Evolutionary conservation across 2,329 filamentous ascomycete species (phyloP).

Genomic region (Rutstroemia sp.): DNA sequence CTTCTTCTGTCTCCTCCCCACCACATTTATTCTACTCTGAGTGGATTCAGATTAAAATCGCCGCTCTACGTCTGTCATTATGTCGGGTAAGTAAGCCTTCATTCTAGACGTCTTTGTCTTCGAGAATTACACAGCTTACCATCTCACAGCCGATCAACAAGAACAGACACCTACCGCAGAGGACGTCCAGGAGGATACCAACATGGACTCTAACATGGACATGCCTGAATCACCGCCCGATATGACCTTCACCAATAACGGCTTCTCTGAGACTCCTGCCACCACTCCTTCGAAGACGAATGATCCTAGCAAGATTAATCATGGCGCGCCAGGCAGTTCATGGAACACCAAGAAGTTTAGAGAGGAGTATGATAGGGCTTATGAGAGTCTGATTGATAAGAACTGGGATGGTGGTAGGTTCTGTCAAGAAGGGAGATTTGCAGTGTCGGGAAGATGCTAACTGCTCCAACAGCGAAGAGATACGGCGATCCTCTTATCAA

Average conservation of each 20-base stretch:
- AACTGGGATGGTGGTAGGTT: slow-evolving; percentile 41
- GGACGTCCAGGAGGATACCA: slow-evolving; percentile 1
- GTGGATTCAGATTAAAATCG: not conserved
- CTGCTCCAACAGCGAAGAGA: not conserved
- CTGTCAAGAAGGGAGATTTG: not conserved
- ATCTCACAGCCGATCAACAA: not conserved
- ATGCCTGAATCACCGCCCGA: slow-evolving; percentile 24
- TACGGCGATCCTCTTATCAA: slow-evolving; percentile 4
- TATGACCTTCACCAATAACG: not conserved
- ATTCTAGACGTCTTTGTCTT: not conserved
- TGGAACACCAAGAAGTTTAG: slow-evolving; percentile 50
- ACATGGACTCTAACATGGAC: slow-evolving; percentile 19
- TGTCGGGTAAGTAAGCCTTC: slow-evolving; percentile 6
- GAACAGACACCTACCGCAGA: not conserved
- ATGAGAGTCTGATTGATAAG: slow-evolving; percentile 42
- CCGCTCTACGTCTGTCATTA: not conserved
- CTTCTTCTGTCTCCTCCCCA: not conserved
- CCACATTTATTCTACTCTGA: not conserved
- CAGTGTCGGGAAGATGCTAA: not conserved
- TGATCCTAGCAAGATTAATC: slow-evolving; percentile 17
- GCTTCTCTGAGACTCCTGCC: not conserved
- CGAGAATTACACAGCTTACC: not conserved
- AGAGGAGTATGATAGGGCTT: slow-evolving; percentile 45
- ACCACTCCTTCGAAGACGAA: slow-evolving; percentile 8
- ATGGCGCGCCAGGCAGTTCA: slow-evolving; percentile 38